Conservation (phyloP, 2,329 filamentous ascomycete species). For the Leptodontidium sp. region DNA sequence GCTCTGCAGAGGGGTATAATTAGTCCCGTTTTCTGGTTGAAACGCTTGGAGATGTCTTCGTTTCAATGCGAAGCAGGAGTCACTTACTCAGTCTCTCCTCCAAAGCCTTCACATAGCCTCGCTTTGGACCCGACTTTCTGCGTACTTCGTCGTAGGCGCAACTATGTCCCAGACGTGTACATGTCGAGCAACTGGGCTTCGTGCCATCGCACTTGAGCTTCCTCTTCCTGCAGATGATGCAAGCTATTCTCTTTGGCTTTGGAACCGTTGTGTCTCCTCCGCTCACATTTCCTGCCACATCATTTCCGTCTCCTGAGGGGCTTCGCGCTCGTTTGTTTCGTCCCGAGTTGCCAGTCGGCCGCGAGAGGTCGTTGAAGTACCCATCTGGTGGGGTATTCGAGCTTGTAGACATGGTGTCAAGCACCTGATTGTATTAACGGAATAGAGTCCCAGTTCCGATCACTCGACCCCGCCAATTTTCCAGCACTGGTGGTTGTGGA, state of each 20-base stretch:
- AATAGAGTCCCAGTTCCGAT: background rate
- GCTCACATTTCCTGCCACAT: slow-evolving; percentile 50
- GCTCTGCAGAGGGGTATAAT: slow-evolving; percentile 63
- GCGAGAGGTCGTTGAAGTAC: slow-evolving; percentile 65
- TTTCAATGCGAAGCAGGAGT: slow-evolving; percentile 44
- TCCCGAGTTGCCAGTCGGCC: slow-evolving; percentile 45
- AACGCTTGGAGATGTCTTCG: background rate
- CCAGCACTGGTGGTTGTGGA: background rate
- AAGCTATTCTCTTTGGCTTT: slow-evolving; percentile 92
- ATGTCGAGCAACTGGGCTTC: slow-evolving; percentile 73
- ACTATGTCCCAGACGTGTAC: slow-evolving; percentile 68
- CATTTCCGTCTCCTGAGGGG: slow-evolving; percentile 44
- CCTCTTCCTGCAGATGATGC: slow-evolving; percentile 90
- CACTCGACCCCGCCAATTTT: background rate
- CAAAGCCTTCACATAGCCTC: slow-evolving; percentile 74
- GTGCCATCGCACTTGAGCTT: slow-evolving; percentile 79
- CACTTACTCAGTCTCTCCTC: slow-evolving; percentile 90
- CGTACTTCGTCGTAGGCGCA: slow-evolving; percentile 75
- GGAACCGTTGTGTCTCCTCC: slow-evolving; percentile 67
- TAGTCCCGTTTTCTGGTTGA: slow-evolving; percentile 26
- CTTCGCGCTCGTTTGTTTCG: slow-evolving; percentile 46
- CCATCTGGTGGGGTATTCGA: slow-evolving; percentile 51
- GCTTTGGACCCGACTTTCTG: slow-evolving; percentile 75
- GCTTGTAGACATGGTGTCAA: slow-evolving; percentile 43
- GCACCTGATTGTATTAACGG: background rate